phyloP scores from a whole-genome alignment of 2,329 filamentous ascomycete genomes.

The Pseudocercospora fuligena region DNA sequence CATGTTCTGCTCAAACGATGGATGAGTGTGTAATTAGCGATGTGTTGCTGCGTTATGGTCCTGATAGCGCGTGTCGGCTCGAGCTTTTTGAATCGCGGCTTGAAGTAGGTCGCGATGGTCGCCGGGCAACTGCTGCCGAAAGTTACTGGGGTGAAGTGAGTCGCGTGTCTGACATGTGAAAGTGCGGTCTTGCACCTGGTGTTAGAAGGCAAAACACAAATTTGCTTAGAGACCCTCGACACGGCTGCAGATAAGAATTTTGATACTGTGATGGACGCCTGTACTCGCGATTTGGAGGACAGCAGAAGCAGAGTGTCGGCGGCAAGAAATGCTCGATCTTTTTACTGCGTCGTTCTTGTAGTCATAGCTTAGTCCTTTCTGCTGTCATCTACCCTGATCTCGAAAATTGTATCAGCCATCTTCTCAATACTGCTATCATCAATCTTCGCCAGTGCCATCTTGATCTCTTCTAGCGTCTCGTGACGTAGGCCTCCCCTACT shows the following conservation, averaged over 20 bases:
- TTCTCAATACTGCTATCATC: conserved; percentile 58
- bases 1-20: background rate
- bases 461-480: conserved; percentile 62
- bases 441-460: conserved; percentile 58
- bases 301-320: background rate
- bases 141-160: background rate
- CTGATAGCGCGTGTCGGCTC: background rate
- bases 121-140: background rate
- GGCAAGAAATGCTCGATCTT: background rate
- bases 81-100: background rate
- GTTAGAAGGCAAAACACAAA: background rate
- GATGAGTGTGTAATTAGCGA: background rate
- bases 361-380: conserved; percentile 27
- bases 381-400: conserved; percentile 45
- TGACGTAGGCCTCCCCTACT: conserved; percentile 63
- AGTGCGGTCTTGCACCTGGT: background rate
- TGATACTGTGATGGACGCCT: background rate
- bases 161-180: background rate
- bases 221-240: background rate
- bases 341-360: background rate
- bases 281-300: background rate
- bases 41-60: background rate
- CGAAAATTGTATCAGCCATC: conserved; percentile 57
- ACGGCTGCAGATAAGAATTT: background rate
- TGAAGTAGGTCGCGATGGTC: background rate